phyloP scores from a whole-genome alignment of 768 basidiomycete species.

The Boletus insuetus region DNA sequence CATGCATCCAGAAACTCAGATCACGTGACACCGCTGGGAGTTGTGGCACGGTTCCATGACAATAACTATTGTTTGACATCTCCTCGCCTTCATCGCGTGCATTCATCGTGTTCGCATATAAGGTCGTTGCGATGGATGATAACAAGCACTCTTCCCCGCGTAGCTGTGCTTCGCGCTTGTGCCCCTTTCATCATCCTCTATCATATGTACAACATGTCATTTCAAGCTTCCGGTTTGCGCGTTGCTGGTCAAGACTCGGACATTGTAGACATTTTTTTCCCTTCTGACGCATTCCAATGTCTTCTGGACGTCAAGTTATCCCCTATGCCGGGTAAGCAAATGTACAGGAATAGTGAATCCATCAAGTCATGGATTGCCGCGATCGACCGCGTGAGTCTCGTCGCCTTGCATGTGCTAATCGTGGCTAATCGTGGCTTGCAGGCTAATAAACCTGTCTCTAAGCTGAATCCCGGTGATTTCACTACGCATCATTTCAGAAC shows the following conservation, averaged over 20 bases:
- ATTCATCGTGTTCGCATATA: constrained; percentile 14
- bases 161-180: constrained; percentile 30
- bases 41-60: constrained; percentile 8
- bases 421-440: constrained; percentile 5
- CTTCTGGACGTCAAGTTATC: constrained; percentile 6
- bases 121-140: constrained; percentile 6
- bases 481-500: constrained; percentile 18
- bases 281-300: constrained; percentile 4
- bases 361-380: constrained; percentile 28
- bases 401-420: background rate
- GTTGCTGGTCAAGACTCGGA: constrained; percentile 31
- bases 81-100: constrained; percentile 8
- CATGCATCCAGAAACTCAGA: background rate
- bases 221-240: constrained; percentile 15
- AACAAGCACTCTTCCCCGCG: constrained; percentile 12
- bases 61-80: constrained; percentile 30
- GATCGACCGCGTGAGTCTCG: constrained; percentile 22
- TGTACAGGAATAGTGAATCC: constrained; percentile 24
- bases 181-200: constrained; percentile 7
- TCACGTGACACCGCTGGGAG: constrained; percentile 23
- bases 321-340: constrained; percentile 10
- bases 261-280: constrained; percentile 9
- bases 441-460: constrained; percentile 12
- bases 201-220: constrained; percentile 18
- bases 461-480: constrained; percentile 1